A percentile compares a stretch with the other conserved stretches of the same genome.
These are phyloP conservation scores for Lathyrus oleraceus DNA, from an alignment of 306 rosid genomes.

Conservation along the genomic window DNA sequence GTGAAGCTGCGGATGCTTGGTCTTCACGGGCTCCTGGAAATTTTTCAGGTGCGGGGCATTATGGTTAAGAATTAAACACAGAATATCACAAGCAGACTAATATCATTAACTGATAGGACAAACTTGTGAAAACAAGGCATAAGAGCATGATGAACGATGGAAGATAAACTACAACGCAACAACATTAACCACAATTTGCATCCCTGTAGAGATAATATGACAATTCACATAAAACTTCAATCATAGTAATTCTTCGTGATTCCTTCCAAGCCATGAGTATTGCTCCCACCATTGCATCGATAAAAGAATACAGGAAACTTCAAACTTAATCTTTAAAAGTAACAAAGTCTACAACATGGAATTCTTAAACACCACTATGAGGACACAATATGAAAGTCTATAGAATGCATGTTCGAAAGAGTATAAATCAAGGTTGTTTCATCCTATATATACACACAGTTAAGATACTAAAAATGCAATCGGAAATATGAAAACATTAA, in stretches of 20 bases:
- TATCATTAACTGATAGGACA: constrained; percentile 16
- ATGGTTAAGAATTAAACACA: constrained; percentile 24
- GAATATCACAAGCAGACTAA: constrained; percentile 13
- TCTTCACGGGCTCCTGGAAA: constrained; percentile 90
- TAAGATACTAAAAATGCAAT: constrained; percentile 6
- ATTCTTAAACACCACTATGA: constrained; percentile 9
- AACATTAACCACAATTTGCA: background rate
- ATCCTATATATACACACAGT: background rate
- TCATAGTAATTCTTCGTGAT: background rate
- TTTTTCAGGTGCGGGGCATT: constrained; percentile 4
- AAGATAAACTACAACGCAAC: background rate
- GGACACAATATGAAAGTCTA: background rate
- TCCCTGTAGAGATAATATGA: background rate
- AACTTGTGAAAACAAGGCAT: background rate
- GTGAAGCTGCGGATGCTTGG: constrained; percentile 99
- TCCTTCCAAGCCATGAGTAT: background rate
- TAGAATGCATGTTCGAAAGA: too few species aligned
- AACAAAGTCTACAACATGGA: constrained; percentile 7
- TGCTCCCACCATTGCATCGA: background rate
- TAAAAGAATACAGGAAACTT: background rate
- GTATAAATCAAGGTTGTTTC: constrained; percentile 10
- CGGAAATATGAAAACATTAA: constrained; percentile 8
- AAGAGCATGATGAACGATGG: background rate
- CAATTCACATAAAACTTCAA: constrained; percentile 11
- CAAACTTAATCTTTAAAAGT: constrained; percentile 19